Percentiles rank a stretch among this genome's conserved stretches.
These are phyloP conservation scores for Coemansia sp. DNA, from an alignment of 192 early-diverging fungal genomes.

Conservation along the genomic window DNA sequence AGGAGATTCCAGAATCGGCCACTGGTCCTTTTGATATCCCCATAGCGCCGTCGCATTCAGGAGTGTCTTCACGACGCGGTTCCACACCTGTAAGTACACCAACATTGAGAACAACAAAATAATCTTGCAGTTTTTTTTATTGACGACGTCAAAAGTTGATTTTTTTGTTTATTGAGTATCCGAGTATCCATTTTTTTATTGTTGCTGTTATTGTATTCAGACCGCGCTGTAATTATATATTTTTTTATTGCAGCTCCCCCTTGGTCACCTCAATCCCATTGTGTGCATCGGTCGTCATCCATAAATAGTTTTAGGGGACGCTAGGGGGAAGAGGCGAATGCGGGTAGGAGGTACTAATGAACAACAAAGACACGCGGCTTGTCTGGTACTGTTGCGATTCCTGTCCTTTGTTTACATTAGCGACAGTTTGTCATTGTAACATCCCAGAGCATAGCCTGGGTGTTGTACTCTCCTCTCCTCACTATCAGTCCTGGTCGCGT, in stretches of 20 bases:
- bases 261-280: neutral
- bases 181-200: neutral
- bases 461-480: neutral
- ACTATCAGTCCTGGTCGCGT: neutral
- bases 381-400: neutral
- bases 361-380: neutral
- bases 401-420: neutral
- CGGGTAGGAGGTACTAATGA: neutral
- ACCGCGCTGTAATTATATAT: neutral
- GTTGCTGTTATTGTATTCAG: neutral
- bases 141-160: neutral
- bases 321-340: neutral
- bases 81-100: slow-evolving; percentile 51
- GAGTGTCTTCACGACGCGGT: slow-evolving; percentile 37
- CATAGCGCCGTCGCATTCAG: slow-evolving; percentile 47
- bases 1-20: slow-evolving; percentile 52
- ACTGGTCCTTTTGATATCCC: slow-evolving; percentile 53
- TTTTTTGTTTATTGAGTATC: slow-evolving; percentile 2
- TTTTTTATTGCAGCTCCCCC: neutral
- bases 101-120: neutral
- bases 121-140: neutral
- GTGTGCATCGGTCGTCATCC: neutral
- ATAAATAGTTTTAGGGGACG: neutral
- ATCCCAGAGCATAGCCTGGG: neutral
- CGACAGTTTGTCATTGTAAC: neutral